Percentiles rank a stretch among this genome's conserved stretches.
These are phyloP conservation scores for Phyllosticta citriasiana DNA, from an alignment of 2,329 filamentous ascomycete genomes.

Conservation along the genomic window DNA sequence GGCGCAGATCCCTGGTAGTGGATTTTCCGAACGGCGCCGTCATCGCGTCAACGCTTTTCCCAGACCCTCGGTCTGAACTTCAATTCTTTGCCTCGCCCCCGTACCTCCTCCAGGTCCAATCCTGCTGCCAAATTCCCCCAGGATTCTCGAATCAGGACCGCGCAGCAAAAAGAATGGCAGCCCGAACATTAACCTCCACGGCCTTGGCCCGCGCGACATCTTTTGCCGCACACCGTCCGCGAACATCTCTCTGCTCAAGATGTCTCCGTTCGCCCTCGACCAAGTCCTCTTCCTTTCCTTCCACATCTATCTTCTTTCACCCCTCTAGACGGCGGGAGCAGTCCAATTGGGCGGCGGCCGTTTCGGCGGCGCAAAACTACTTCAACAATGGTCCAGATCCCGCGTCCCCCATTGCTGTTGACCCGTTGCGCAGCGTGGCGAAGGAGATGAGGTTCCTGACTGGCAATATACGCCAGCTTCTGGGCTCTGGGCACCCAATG, in stretches of 20 bases:
- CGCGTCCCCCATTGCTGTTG: constrained; percentile 61
- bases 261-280: constrained; percentile 16
- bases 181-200: constrained; percentile 25
- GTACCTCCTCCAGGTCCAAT: constrained; percentile 1
- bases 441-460: constrained; percentile 96
- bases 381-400: constrained; percentile 50
- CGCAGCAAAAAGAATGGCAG: constrained; percentile 13
- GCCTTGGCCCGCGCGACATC: constrained; percentile 21
- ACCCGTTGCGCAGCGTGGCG: constrained; percentile 80
- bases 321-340: constrained; percentile 37
- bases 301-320: constrained; percentile 22
- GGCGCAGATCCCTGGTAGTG: constrained; percentile 6
- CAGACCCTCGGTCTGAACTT: constrained; percentile 3
- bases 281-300: constrained; percentile 13
- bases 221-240: constrained; percentile 14
- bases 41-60: constrained; percentile 6
- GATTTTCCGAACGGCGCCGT: constrained; percentile 10
- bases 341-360: constrained; percentile 68
- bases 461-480: constrained; percentile 83
- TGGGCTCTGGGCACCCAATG: constrained; percentile 88
- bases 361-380: constrained; percentile 58
- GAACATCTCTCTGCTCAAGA: constrained; percentile 20
- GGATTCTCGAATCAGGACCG: background rate
- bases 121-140: background rate
- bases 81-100: constrained; percentile 4